Percentiles rank a stretch among this genome's conserved stretches.
Evolutionary conservation across 257 asterid genomes (phyloP).

Genomic region (Pogostemon cablin): DNA sequence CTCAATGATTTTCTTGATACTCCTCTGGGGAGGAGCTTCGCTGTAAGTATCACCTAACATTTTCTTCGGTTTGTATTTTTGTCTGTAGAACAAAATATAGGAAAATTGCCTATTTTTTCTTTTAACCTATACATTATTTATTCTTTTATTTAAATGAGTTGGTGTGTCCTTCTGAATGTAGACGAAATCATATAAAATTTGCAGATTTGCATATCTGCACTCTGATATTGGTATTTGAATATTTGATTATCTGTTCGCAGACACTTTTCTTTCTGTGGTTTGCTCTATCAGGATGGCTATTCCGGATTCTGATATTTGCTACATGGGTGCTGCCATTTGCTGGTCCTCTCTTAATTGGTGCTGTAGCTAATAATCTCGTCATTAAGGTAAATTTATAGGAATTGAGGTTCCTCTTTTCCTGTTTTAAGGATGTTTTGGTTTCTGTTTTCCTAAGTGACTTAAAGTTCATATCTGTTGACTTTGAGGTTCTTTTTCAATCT

Average conservation of each 20-base stretch:
- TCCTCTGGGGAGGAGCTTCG: conserved; percentile 77
- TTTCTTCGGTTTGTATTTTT: background rate
- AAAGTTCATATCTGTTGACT: too few species aligned
- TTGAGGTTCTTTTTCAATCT: too few species aligned
- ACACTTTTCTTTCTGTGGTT: conserved; percentile 95
- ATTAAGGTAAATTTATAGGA: conserved; percentile 60
- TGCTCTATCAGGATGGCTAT: conserved; percentile 97
- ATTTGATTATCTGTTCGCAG: conserved; percentile 47
- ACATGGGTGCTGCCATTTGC: conserved; percentile 93
- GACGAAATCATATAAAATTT: conserved; percentile 23
- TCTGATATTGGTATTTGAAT: conserved; percentile 26
- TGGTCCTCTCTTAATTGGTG: conserved; percentile 90
- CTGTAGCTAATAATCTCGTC: conserved; percentile 85
- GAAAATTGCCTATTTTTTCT: background rate
- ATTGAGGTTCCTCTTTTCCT: background rate
- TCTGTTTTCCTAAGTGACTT: too few species aligned
- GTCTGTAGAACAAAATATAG: background rate
- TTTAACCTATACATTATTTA: background rate
- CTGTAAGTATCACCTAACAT: conserved; percentile 55
- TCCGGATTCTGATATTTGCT: conserved; percentile 75
- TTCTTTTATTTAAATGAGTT: conserved; percentile 17
- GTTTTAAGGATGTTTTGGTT: background rate
- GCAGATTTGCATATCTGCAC: conserved; percentile 4
- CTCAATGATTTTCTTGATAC: conserved; percentile 71
- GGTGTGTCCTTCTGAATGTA: conserved; percentile 13